Conservation (phyloP, 345 rosid genomes). For the Salix viminalis region DNA sequence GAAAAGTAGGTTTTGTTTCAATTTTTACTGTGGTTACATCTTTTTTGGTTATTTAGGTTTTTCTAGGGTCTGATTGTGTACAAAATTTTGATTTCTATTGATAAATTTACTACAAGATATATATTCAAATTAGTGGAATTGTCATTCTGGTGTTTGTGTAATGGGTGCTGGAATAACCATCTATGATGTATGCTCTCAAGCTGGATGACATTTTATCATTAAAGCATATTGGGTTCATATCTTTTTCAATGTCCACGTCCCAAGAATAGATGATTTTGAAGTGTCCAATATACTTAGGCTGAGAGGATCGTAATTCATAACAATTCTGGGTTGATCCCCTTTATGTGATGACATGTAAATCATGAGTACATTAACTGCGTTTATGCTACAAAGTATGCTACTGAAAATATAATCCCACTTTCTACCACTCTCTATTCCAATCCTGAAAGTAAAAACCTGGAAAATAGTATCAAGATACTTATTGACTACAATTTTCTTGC, state of each 20-base stretch:
- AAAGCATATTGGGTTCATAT: neutral
- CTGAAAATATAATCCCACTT: too few relatives aligned
- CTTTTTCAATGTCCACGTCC: neutral
- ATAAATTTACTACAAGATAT: constrained; percentile 1
- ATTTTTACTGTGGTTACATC: neutral
- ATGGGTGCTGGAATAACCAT: constrained; percentile 1
- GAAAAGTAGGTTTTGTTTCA: constrained; percentile 21
- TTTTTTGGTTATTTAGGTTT: neutral
- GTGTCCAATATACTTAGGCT: too few relatives aligned
- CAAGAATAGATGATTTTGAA: neutral
- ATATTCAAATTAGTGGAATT: neutral
- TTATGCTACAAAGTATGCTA: too few relatives aligned
- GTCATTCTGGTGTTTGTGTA: neutral
- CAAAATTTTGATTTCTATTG: constrained; percentile 10
- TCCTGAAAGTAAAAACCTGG: too few relatives aligned
- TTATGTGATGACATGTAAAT: too few relatives aligned
- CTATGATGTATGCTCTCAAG: neutral
- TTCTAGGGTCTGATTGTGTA: constrained; percentile 11
- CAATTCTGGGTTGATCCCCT: too few relatives aligned
- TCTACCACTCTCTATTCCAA: too few relatives aligned
- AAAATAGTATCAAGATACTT: too few relatives aligned
- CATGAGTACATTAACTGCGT: too few relatives aligned
- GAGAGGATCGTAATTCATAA: too few relatives aligned
- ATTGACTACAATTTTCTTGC: too few relatives aligned
- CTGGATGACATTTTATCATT: too few relatives aligned